These are phyloP conservation scores for Tripterygium wilfordii DNA, from an alignment of 177 flowering plant species.

Conservation along the genomic window DNA sequence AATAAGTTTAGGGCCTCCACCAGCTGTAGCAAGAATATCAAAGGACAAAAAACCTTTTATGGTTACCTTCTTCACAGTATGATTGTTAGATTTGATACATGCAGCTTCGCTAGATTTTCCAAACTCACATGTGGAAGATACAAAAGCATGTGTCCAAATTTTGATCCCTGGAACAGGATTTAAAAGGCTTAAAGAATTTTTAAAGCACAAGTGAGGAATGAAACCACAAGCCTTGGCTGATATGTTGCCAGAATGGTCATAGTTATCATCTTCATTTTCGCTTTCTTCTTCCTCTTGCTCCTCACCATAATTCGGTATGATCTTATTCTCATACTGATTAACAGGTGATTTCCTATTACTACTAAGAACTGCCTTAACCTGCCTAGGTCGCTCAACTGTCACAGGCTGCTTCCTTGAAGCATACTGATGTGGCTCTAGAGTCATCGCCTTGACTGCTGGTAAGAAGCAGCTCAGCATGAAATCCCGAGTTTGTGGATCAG, in stretches of 20 bases:
- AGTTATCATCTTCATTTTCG: slow-evolving; percentile 25
- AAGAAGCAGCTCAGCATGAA: slow-evolving; percentile 46
- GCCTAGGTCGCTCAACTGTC: slow-evolving; percentile 23
- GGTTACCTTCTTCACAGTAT: slow-evolving; percentile 19
- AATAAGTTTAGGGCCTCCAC: background rate
- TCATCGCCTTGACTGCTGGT: slow-evolving; percentile 51
- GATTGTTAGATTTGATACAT: slow-evolving; percentile 16
- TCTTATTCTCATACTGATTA: slow-evolving; percentile 3
- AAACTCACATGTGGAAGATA: slow-evolving; percentile 7
- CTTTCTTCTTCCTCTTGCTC: slow-evolving; percentile 16
- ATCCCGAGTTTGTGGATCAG: slow-evolving; percentile 31
- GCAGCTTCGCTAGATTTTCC: slow-evolving; percentile 18
- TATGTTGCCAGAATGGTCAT: slow-evolving; percentile 8
- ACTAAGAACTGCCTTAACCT: slow-evolving; percentile 11
- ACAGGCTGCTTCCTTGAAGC: slow-evolving; percentile 23
- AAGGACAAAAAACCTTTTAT: background rate
- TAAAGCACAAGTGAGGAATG: slow-evolving; percentile 28
- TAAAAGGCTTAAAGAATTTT: slow-evolving; percentile 29
- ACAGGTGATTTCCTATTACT: slow-evolving; percentile 6
- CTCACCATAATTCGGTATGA: slow-evolving; percentile 5
- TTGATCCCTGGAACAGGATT: slow-evolving; percentile 34
- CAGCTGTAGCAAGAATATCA: background rate
- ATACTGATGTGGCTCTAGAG: slow-evolving; percentile 25
- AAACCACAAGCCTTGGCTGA: slow-evolving; percentile 30
- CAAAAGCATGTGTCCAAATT: slow-evolving; percentile 14